Evolutionary conservation across 176 grass and related monocot species (phyloP).

Genomic region (Lolium perenne): DNA sequence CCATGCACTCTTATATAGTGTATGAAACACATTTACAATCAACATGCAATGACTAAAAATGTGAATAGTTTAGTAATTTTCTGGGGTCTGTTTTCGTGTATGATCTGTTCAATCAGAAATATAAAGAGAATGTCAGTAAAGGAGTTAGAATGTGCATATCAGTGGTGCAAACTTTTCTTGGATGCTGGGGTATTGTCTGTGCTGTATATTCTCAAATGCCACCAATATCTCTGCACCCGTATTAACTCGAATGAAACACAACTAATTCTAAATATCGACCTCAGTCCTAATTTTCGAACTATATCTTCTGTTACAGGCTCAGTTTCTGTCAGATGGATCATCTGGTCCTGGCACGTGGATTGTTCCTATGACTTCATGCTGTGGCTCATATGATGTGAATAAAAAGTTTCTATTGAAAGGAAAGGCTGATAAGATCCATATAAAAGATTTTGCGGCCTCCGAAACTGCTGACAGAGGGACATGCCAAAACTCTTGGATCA

Average conservation of each 20-base stretch:
- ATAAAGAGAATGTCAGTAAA: constrained; percentile 14
- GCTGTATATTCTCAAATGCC: background rate
- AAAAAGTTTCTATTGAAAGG: constrained; percentile 81
- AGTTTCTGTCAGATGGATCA: constrained; percentile 83
- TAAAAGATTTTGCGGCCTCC: constrained; percentile 47
- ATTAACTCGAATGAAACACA: background rate
- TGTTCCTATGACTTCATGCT: constrained; percentile 83
- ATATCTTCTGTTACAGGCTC: constrained; percentile 57
- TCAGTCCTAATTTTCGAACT: background rate
- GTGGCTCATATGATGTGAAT: constrained; percentile 68
- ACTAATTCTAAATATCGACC: background rate
- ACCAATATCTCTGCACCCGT: background rate
- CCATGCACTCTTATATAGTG: background rate
- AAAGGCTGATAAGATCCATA: constrained; percentile 65
- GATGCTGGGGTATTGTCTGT: background rate
- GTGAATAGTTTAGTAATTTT: background rate
- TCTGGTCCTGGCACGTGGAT: constrained; percentile 80
- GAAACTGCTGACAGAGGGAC: constrained; percentile 39
- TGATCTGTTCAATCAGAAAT: constrained; percentile 24
- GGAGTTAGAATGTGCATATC: constrained; percentile 11
- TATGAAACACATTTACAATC: background rate
- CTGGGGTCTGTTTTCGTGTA: constrained; percentile 7
- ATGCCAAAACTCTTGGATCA: constrained; percentile 62
- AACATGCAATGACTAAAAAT: constrained; percentile 22
- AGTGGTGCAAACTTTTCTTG: background rate